Evolutionary conservation across 768 basidiomycete genomes (phyloP), one percentile per base, ranked within the genome.

Genomic region (Rhizopogon vinicolor): DNA sequence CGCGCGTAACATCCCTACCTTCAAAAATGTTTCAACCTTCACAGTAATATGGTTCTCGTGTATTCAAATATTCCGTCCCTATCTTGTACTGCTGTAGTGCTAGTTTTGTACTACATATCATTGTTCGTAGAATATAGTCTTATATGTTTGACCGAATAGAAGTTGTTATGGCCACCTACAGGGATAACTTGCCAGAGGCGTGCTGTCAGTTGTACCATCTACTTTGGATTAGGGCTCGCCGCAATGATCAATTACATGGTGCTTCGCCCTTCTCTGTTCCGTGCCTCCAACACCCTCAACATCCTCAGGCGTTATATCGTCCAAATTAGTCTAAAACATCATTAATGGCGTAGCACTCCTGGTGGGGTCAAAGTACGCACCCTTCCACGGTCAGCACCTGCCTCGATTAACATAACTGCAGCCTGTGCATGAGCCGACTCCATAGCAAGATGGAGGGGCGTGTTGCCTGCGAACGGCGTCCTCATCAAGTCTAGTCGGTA

Each of bases 381-480:
- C 62, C 91, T 80, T 60, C 81, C 82, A 31, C 96, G 85, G 77
- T 98, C 96, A 7, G 95, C 95, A 18, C 96, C 96, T 44, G 93
- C 95, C 67, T 96, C 92, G 57, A 99, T 96, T 50, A 99, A 79
- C 49, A 89, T 69, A 2, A 93, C 89, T 9, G 96, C 96, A 14
- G 86, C 89, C 66, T 93, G 87, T 13, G 91, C 96, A 66, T 98
- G 91, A 16, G 87, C 96, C 52, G 91, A 93, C 64, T 99, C 96
- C 87, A 99, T 89, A 16, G 96, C 95, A 33, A 99, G 83, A 77
- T 99, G 97, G 39, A 99, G 75, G 2, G 97, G 93, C 2, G 97
- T 98, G 66, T 98, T 97, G 50, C 96, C 95, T 91, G 64, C 52
- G 54, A 62, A 62, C 44, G 48, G 56, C 29, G 55, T 16, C 40